A percentile compares a stretch with the other conserved stretches of the same genome.
These are phyloP conservation scores for Pseudogymnoascus sp. DNA, from an alignment of 2,329 filamentous ascomycete species.

Conservation along the genomic window DNA sequence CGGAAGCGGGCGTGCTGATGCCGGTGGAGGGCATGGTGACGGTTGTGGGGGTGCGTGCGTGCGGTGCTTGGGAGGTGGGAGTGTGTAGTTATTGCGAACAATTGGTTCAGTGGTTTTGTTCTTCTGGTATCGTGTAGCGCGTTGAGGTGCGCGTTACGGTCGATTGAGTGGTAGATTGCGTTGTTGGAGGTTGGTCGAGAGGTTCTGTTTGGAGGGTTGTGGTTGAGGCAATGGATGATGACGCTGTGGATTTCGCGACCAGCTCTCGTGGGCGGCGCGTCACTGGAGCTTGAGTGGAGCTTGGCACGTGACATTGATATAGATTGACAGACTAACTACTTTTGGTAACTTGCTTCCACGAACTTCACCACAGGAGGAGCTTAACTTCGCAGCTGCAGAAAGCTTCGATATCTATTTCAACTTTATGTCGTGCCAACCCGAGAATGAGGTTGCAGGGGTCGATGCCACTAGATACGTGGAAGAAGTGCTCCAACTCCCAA, in stretches of 20 bases:
- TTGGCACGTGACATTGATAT: not conserved
- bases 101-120: not conserved
- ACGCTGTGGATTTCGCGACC: slow-evolving; percentile 5
- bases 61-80: not conserved
- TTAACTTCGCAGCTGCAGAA: no score
- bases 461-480: no score
- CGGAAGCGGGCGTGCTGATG: slow-evolving; percentile 19
- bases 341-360: not conserved
- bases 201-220: not conserved
- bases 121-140: not conserved
- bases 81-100: not conserved
- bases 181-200: not conserved
- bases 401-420: no score
- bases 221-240: slow-evolving; percentile 5
- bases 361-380: not conserved
- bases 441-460: no score
- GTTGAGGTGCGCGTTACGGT: not conserved
- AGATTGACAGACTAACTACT: not conserved
- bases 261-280: not conserved
- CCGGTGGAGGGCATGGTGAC: slow-evolving; percentile 18
- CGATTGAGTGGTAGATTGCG: not conserved
- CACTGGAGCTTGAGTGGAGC: not conserved
- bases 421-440: no score
- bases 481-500: no score
- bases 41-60: not conserved